Evolutionary conservation across 176 grass and related monocot species (phyloP).

Genomic region (Tuctoria greenei): DNA sequence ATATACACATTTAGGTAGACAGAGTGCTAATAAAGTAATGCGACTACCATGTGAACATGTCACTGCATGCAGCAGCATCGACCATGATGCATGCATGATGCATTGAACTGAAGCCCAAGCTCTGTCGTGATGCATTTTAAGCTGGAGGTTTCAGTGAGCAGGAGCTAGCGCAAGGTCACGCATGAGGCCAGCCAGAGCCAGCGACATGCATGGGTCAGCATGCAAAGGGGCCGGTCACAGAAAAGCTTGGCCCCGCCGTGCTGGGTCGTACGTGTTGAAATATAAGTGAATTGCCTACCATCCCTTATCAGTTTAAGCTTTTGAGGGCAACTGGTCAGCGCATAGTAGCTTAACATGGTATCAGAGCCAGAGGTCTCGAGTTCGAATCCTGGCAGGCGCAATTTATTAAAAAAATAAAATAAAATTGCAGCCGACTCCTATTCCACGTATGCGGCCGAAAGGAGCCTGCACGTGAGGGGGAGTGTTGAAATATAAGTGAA

Average conservation of each 20-base stretch:
- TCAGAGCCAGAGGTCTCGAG: too few species aligned
- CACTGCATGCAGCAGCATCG: background rate
- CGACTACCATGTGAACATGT: constrained; percentile 10
- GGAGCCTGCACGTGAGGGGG: too few species aligned
- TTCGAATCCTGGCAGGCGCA: too few species aligned
- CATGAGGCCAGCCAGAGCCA: background rate
- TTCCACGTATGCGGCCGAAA: too few species aligned
- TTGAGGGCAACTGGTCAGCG: too few species aligned
- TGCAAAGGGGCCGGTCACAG: background rate
- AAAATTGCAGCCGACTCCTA: too few species aligned
- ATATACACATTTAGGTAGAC: background rate
- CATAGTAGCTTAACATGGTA: too few species aligned
- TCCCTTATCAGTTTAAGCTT: too few species aligned
- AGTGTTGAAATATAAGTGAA: too few species aligned
- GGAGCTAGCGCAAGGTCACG: background rate
- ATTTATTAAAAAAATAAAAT: too few species aligned
- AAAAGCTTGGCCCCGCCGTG: background rate
- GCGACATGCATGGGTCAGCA: background rate
- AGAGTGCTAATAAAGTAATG: background rate
- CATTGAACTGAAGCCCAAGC: background rate
- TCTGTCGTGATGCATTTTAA: background rate
- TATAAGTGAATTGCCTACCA: too few species aligned
- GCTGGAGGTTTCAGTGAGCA: background rate
- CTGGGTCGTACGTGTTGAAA: constrained; percentile 30
- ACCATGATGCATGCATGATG: background rate